Evolutionary conservation across 2,329 filamentous ascomycete genomes (phyloP).

Genomic region (Mycosphaerelloides madeirae): DNA sequence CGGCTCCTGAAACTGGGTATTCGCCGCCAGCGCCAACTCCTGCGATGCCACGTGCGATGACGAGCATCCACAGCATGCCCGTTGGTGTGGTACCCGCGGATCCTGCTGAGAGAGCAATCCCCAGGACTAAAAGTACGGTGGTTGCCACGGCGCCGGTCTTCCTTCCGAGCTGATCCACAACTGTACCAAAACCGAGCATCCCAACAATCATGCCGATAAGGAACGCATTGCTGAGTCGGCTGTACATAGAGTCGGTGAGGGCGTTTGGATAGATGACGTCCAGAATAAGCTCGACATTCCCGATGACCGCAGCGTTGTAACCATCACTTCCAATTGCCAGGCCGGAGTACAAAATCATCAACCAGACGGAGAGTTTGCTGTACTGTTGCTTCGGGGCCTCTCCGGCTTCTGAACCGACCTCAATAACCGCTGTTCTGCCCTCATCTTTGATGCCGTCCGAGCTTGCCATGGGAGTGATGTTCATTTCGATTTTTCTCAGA

Average conservation of each 20-base stretch:
- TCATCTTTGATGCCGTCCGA: background rate
- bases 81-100: conserved; percentile 26
- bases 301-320: conserved; percentile 35
- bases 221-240: conserved; percentile 34
- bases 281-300: conserved; percentile 31
- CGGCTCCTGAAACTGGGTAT: conserved; percentile 49
- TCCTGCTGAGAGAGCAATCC: conserved; percentile 31
- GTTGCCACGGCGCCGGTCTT: conserved; percentile 34
- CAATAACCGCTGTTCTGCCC: background rate
- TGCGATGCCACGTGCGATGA: conserved; percentile 42
- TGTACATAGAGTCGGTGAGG: conserved; percentile 26
- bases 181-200: conserved; percentile 32
- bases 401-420: conserved; percentile 1
- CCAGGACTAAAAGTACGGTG: conserved; percentile 31
- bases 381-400: conserved; percentile 5
- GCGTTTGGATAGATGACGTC: conserved; percentile 32
- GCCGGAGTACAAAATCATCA: conserved; percentile 35
- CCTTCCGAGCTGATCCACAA: conserved; percentile 32
- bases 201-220: conserved; percentile 34
- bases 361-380: conserved; percentile 29
- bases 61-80: conserved; percentile 41
- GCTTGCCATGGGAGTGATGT: background rate
- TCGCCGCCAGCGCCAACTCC: conserved; percentile 45
- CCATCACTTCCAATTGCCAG: conserved; percentile 35
- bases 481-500: background rate